Base-by-base conservation (phyloP, 345 rosid genomes). In the Sapria himalayana region DNA sequence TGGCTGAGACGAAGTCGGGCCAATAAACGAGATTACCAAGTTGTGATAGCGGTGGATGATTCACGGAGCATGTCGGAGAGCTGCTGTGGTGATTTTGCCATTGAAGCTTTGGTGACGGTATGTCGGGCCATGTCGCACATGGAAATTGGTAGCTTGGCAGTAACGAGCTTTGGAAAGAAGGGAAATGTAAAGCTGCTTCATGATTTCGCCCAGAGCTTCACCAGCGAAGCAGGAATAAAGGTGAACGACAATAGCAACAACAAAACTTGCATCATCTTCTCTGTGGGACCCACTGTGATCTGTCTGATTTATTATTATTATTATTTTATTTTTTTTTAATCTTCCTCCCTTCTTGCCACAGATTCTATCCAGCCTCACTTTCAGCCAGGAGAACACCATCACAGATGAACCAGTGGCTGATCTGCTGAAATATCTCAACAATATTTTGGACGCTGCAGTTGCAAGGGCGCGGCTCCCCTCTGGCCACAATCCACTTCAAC, bases 1-100 rank as follows among this genome's bases (percentile, higher is more conserved):
- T 89, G 95, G 98, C 51, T 79, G 52, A 68, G 98, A 66, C 74
- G 95, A 42, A 89, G 93, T 25, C 70, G 70, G n/a, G 94, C 98
- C 15, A 80, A 76, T 68, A 89, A 82, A 59, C 93, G 93, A 31
- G 93, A 89, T 49, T 89, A 82, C 63, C 98, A 82, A 63, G 84
- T 79, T 16, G 69, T 82, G 34, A 77, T 82, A 41, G 95, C 86
- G 33, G 75, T 89, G 51, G 98, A 89, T 62, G 98, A 82, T 50
- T 89, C 95, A 1, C 72, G 66, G 39, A 82, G 98, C 57, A 82
- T 89, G 95, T 74, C 84, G 7, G 91, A 74, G 69, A 62, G 77
- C 59, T 56, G 82, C 31, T 89, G 95, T 57, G 81, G 86, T 41
- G 77, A 67, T 15, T 81, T 72, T 43, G 98, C 98, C n/a, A 55